Conservation (phyloP, 2,329 filamentous ascomycete species). For the Sclerotinia borealis region DNA sequence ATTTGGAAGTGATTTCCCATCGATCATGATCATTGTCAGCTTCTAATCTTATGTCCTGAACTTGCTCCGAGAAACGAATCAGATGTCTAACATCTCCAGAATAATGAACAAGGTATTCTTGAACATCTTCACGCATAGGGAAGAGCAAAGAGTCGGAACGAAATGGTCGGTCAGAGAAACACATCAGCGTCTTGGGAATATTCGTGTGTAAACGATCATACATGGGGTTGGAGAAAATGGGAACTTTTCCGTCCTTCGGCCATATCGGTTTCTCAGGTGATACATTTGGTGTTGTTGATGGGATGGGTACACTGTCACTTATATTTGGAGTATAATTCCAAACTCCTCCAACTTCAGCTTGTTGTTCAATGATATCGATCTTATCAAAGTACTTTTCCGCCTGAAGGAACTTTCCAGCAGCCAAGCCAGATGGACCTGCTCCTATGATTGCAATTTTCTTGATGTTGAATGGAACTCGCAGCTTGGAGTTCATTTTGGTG, state of each 20-base stretch:
- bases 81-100: conserved; percentile 59
- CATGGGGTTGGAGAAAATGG: conserved; percentile 73
- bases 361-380: conserved; percentile 79
- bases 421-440: conserved; percentile 73
- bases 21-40: conserved; percentile 33
- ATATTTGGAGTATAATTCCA: conserved; percentile 67
- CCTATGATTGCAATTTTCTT: conserved; percentile 71
- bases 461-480: conserved; percentile 35
- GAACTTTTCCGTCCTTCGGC: conserved; percentile 29
- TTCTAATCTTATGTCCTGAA: conserved; percentile 49
- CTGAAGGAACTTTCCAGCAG: conserved; percentile 72
- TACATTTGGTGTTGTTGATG: conserved; percentile 61
- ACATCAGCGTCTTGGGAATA: conserved; percentile 76
- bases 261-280: conserved; percentile 59
- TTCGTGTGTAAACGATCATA: conserved; percentile 83
- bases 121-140: conserved; percentile 64
- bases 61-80: conserved; percentile 65
- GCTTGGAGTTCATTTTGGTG: conserved; percentile 24
- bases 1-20: conserved; percentile 47
- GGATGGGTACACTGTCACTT: conserved; percentile 47
- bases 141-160: conserved; percentile 61
- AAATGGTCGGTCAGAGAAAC: conserved; percentile 66
- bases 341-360: conserved; percentile 68
- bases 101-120: conserved; percentile 64
- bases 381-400: conserved; percentile 64